A percentile compares a stretch with the other conserved stretches of the same genome.
These are phyloP conservation scores for Pichia thaimueangensis DNA, from an alignment of 805 yeast species.

Conservation along the genomic window DNA sequence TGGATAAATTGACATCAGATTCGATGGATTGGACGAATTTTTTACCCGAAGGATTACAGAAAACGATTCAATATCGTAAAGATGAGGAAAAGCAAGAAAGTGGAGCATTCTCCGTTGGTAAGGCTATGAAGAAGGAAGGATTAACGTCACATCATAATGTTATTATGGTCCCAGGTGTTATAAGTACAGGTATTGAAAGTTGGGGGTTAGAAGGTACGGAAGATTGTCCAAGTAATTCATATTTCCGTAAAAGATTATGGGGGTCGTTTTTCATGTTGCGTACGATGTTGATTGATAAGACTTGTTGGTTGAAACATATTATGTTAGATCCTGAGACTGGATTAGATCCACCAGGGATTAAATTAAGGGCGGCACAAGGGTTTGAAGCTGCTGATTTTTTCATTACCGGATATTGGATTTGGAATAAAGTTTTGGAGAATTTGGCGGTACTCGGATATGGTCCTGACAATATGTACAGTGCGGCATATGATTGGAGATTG, in stretches of 20 bases:
- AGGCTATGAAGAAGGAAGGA: constrained; percentile 44
- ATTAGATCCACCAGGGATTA: constrained; percentile 79
- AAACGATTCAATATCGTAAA: constrained; percentile 52
- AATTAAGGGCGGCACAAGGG: constrained; percentile 87
- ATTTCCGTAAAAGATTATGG: constrained; percentile 91
- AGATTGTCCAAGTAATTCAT: constrained; percentile 77
- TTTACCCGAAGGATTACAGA: constrained; percentile 60
- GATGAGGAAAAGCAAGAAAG: constrained; percentile 47
- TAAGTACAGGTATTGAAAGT: constrained; percentile 88
- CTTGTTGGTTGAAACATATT: constrained; percentile 90
- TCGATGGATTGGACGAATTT: constrained; percentile 64
- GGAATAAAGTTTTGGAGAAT: constrained; percentile 94
- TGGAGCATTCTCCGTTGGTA: constrained; percentile 87
- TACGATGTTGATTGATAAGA: constrained; percentile 85
- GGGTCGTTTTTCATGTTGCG: constrained; percentile 94
- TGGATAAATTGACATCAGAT: constrained; percentile 55
- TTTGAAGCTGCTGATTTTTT: constrained; percentile 96
- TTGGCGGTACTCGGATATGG: constrained; percentile 92
- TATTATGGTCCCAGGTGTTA: constrained; percentile 92
- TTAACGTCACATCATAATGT: constrained; percentile 66
- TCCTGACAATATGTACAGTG: constrained; percentile 83
- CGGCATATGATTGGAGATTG: constrained; percentile 95
- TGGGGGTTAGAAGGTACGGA: constrained; percentile 77
- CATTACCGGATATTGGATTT: constrained; percentile 97
- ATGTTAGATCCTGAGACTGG: constrained; percentile 90